Conservation (phyloP, 2,329 filamentous ascomycete genomes). For the Pleoardoris graminearum region DNA sequence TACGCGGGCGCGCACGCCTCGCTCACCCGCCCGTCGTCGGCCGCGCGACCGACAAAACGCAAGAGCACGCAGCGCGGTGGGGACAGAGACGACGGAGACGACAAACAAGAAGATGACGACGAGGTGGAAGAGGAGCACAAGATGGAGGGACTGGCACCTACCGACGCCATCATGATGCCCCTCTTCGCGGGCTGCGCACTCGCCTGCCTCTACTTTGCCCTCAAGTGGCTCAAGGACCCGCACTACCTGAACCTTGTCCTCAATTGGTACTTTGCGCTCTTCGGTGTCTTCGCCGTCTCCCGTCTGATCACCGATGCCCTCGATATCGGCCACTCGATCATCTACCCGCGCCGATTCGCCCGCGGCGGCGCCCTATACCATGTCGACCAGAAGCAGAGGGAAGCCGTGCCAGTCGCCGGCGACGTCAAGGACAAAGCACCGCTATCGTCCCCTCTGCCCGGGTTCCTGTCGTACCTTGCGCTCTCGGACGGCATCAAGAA, state of each 20-base stretch:
- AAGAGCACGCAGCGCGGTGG: slow-evolving; percentile 48
- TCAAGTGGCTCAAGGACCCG: slow-evolving; percentile 85
- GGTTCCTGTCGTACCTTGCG: slow-evolving; percentile 53
- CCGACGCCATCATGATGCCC: slow-evolving; percentile 84
- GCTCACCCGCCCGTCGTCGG: slow-evolving; percentile 79
- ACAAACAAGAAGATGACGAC: slow-evolving; percentile 56
- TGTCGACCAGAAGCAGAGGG: slow-evolving; percentile 42
- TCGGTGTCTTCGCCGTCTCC: slow-evolving; percentile 76
- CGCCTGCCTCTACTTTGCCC: slow-evolving; percentile 78
- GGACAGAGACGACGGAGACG: slow-evolving; percentile 36
- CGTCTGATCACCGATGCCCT: slow-evolving; percentile 74
- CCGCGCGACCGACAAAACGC: slow-evolving; percentile 62
- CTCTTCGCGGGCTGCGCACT: slow-evolving; percentile 74
- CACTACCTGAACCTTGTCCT: slow-evolving; percentile 80
- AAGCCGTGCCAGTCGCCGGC: slow-evolving; percentile 39
- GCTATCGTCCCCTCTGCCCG: slow-evolving; percentile 55
- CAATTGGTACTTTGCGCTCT: slow-evolving; percentile 78
- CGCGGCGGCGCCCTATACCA: slow-evolving; percentile 56
- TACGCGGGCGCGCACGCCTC: slow-evolving; percentile 85
- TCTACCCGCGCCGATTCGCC: slow-evolving; percentile 74
- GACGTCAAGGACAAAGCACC: slow-evolving; percentile 22
- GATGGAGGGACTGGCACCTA: slow-evolving; percentile 71
- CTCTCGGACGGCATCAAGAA: slow-evolving; percentile 44
- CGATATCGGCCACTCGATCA: slow-evolving; percentile 64
- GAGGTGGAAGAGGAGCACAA: slow-evolving; percentile 57